Conservation (phyloP, 306 rosid species). For the Amphicarpaea edgeworthii region DNA sequence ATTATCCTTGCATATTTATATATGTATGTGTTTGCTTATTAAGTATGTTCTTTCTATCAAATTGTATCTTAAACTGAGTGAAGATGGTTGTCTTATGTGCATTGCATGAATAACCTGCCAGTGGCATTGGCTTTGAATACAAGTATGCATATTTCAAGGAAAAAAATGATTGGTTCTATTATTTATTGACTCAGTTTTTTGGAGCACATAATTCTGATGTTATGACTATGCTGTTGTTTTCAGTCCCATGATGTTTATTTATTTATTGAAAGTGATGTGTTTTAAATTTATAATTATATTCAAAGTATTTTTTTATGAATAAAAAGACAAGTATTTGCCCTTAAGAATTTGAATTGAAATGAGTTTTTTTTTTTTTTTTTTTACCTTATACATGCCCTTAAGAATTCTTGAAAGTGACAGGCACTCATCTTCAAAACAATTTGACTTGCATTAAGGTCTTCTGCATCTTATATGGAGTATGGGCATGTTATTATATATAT, state of each 20-base stretch:
- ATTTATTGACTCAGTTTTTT: constrained; percentile 3
- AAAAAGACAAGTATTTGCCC: no score
- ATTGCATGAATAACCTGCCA: constrained; percentile 3
- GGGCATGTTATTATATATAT: constrained; percentile 28
- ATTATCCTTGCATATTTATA: background rate
- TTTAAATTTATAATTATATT: background rate
- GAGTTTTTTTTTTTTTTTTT: constrained; percentile 17
- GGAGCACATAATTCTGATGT: constrained; percentile 33
- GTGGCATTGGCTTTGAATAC: constrained; percentile 22
- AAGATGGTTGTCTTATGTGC: constrained; percentile 15
- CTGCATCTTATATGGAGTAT: constrained; percentile 34
- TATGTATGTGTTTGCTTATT: constrained; percentile 4
- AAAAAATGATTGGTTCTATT: constrained; percentile 12
- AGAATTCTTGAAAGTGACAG: constrained; percentile 27
- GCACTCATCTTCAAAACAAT: constrained; percentile 10
- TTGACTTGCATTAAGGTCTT: constrained; percentile 36
- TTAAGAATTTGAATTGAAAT: constrained; percentile 23
- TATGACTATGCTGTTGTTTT: background rate
- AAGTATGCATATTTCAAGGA: constrained; percentile 8
- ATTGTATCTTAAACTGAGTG: constrained; percentile 31
- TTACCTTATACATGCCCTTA: background rate
- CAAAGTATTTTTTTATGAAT: no score
- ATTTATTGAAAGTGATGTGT: constrained; percentile 23
- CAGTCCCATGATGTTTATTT: constrained; percentile 33
- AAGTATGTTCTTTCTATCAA: constrained; percentile 13